Evolutionary conservation across 1,139 yeast species (phyloP).

Genomic region (Suhomyces yuchorum): DNA sequence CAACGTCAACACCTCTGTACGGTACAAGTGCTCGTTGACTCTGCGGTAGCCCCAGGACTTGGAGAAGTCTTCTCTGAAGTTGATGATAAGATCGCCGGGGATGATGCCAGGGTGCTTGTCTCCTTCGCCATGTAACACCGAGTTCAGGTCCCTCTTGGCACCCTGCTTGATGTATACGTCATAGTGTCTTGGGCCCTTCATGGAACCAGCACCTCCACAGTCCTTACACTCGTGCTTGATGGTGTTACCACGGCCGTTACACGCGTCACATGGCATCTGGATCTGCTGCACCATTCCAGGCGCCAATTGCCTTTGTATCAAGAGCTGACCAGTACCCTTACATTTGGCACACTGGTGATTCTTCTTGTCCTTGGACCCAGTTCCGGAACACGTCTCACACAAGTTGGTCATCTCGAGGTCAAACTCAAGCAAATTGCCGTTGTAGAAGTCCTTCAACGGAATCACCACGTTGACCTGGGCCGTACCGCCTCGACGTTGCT

Average conservation of each 20-base stretch:
- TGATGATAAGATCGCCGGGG: slow-evolving; percentile 76
- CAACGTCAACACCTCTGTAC: slow-evolving; percentile 76
- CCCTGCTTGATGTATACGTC: slow-evolving; percentile 73
- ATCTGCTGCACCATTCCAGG: slow-evolving; percentile 90
- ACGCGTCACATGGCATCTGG: slow-evolving; percentile 74
- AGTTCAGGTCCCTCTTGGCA: slow-evolving; percentile 57
- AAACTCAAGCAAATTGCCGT: slow-evolving; percentile 65
- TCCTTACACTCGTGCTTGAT: slow-evolving; percentile 63
- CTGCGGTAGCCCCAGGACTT: slow-evolving; percentile 85
- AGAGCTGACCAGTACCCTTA: slow-evolving; percentile 69
- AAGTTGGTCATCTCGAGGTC: slow-evolving; percentile 69
- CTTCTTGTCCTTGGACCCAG: slow-evolving; percentile 81
- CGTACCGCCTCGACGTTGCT: slow-evolving; percentile 59
- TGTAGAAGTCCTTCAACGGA: slow-evolving; percentile 65
- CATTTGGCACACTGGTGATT: slow-evolving; percentile 67
- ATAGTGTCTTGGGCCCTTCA: slow-evolving; percentile 56
- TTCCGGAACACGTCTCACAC: slow-evolving; percentile 78
- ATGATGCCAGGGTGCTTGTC: slow-evolving; percentile 80
- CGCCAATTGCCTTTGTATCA: slow-evolving; percentile 75
- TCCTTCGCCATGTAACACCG: slow-evolving; percentile 72
- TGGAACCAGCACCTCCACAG: slow-evolving; percentile 74
- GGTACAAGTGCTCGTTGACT: slow-evolving; percentile 67
- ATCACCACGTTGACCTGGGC: slow-evolving; percentile 59
- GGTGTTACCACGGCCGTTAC: slow-evolving; percentile 75
- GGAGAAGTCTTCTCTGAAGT: slow-evolving; percentile 53